Evolutionary conservation across 768 basidiomycete genomes (phyloP).

Genomic region (Kwoniella heveanensis): DNA sequence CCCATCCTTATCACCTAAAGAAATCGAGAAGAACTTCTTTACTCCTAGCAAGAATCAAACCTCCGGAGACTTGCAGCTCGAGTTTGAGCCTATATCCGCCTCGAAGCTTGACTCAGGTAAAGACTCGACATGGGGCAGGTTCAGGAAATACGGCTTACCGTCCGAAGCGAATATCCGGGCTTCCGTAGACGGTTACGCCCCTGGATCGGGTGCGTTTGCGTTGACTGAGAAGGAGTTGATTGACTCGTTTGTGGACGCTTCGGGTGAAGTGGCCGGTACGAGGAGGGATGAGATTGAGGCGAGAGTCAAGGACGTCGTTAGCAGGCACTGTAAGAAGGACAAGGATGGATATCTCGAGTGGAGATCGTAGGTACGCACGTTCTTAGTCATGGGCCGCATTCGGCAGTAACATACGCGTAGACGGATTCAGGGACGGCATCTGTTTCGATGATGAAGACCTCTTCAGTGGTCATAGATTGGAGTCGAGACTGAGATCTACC

Average conservation of each 20-base stretch:
- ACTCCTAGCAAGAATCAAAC: slow-evolving; percentile 29
- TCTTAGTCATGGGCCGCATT: too few relatives aligned
- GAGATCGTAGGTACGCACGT: slow-evolving; percentile 19
- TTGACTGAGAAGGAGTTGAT: slow-evolving; percentile 69
- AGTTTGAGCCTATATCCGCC: slow-evolving; percentile 31
- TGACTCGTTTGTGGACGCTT: slow-evolving; percentile 63
- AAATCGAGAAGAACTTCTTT: slow-evolving; percentile 72
- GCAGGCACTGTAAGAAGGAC: slow-evolving; percentile 59
- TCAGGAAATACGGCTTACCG: slow-evolving; percentile 64
- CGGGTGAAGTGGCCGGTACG: slow-evolving; percentile 60
- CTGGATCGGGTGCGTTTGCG: slow-evolving; percentile 66
- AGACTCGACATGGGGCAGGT: slow-evolving; percentile 57
- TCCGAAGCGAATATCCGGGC: slow-evolving; percentile 72
- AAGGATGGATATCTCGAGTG: slow-evolving; percentile 45
- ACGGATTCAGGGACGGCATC: too few relatives aligned
- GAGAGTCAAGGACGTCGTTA: slow-evolving; percentile 76
- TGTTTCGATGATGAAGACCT: too few relatives aligned
- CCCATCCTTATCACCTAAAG: slow-evolving; percentile 60
- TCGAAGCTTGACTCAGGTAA: slow-evolving; percentile 40
- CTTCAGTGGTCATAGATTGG: too few relatives aligned
- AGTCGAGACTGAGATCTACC: too few relatives aligned
- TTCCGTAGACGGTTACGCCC: slow-evolving; percentile 68
- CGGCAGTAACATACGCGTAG: too few relatives aligned
- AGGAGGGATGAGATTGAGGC: slow-evolving; percentile 60
- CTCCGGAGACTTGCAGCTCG: slow-evolving; percentile 12